A percentile compares a stretch with the other conserved stretches of the same genome.
Conservation (phyloP, 2,329 filamentous ascomycete genomes). For the Diaporthe sp. region DNA sequence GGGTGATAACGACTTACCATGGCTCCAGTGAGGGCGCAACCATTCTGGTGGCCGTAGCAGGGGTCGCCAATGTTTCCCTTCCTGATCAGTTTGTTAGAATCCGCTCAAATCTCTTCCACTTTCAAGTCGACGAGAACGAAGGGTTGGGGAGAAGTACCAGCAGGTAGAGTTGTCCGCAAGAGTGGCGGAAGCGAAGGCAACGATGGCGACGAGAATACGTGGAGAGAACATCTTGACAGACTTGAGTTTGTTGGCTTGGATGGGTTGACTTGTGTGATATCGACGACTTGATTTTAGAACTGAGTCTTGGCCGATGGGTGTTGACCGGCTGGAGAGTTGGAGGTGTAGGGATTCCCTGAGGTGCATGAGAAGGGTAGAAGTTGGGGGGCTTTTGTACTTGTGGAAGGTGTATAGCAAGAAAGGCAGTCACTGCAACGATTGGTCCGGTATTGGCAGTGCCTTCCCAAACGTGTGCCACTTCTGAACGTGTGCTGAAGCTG, state of each 20-base stretch:
- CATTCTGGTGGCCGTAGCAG: slow-evolving; percentile 14
- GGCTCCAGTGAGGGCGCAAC: not conserved
- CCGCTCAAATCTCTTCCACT: not conserved
- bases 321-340: not conserved
- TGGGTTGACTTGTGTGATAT: not conserved
- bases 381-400: not conserved
- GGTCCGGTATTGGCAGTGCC: not conserved
- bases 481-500: not conserved
- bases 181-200: not conserved
- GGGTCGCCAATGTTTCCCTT: not conserved
- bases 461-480: not conserved
- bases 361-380: not conserved
- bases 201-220: not conserved
- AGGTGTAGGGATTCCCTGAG: not conserved
- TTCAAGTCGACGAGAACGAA: not conserved
- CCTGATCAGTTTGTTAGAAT: not conserved
- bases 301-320: not conserved
- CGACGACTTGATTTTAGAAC: not conserved
- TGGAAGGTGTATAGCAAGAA: not conserved
- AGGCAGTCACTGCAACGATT: not conserved
- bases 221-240: not conserved
- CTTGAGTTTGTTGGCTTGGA: not conserved
- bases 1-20: not conserved
- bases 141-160: not conserved
- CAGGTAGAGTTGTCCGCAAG: slow-evolving; percentile 23